Evolutionary conservation across 1,284 basidiomycete genomes (phyloP).

Genomic region (Ustilago cynodontis): DNA sequence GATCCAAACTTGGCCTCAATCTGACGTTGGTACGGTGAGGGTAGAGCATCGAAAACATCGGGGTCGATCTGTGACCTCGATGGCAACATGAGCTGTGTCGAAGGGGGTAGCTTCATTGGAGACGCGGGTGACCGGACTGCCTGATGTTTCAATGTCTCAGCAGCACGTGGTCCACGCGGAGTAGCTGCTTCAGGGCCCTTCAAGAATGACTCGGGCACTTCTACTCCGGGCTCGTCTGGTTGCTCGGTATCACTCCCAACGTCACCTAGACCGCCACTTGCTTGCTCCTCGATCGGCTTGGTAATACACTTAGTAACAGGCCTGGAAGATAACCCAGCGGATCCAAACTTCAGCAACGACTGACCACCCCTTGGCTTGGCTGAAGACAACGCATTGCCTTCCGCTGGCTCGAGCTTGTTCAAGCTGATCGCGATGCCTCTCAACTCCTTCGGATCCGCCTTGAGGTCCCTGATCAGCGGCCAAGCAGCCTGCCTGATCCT

Average conservation of each 20-base stretch:
- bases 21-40: slow-evolving; percentile 49
- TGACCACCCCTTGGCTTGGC: slow-evolving; percentile 37
- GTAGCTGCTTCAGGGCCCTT: slow-evolving; percentile 43
- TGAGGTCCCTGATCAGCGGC: slow-evolving; percentile 79
- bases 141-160: not conserved
- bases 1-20: slow-evolving; percentile 44
- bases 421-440: slow-evolving; percentile 94
- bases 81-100: slow-evolving; percentile 57
- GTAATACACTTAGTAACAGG: not conserved
- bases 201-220: slow-evolving; percentile 26
- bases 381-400: slow-evolving; percentile 44
- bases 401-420: slow-evolving; percentile 78
- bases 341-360: slow-evolving; percentile 30
- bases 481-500: slow-evolving; percentile 84
- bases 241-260: slow-evolving; percentile 25
- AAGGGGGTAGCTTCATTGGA: slow-evolving; percentile 18
- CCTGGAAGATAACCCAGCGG: not conserved
- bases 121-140: not conserved
- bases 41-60: slow-evolving; percentile 52
- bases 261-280: slow-evolving; percentile 11
- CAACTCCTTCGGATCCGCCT: slow-evolving; percentile 84
- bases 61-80: slow-evolving; percentile 60
- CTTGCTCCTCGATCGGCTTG: not conserved
- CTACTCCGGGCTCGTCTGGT: slow-evolving; percentile 29
- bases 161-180: slow-evolving; percentile 11